Percentiles rank a stretch among this genome's conserved stretches.
Evolutionary conservation across 139 green algal species (phyloP).

Genomic region (Chloropicon primus): DNA sequence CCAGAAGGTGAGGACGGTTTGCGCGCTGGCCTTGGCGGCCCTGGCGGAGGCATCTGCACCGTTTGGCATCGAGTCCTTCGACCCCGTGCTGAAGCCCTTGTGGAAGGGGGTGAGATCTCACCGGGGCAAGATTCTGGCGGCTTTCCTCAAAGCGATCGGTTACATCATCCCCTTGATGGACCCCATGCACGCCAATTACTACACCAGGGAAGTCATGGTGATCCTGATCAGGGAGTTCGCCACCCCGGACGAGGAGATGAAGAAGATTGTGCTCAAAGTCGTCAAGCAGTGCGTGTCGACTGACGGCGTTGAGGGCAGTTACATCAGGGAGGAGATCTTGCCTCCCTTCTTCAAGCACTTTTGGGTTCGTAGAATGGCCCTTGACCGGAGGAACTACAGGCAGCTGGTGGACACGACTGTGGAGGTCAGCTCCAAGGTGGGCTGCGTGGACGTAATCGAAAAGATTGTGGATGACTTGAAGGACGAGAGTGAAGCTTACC

Average conservation of each 20-base stretch:
- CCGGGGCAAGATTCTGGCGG: constrained; percentile 69
- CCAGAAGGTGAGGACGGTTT: constrained; percentile 91
- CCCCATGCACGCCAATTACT: constrained; percentile 93
- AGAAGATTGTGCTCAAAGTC: constrained; percentile 99
- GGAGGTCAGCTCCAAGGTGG: constrained; percentile 68
- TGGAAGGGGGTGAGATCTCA: constrained; percentile 91
- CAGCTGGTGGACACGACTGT: constrained; percentile 92
- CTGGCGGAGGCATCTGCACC: constrained; percentile 83
- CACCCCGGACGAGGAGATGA: constrained; percentile 99
- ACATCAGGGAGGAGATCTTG: constrained; percentile 81
- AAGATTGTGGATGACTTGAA: constrained; percentile 97
- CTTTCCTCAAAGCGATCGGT: constrained; percentile 66
- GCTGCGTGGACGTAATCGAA: constrained; percentile 72
- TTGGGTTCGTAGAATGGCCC: constrained; percentile 93
- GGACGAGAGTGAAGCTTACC: constrained; percentile 95
- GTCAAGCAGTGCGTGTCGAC: constrained; percentile 95
- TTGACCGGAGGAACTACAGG: constrained; percentile 87
- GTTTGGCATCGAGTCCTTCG: constrained; percentile 98
- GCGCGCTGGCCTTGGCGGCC: constrained; percentile 77
- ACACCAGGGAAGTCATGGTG: constrained; percentile 95
- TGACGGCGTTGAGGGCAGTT: constrained; percentile 89
- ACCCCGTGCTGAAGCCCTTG: constrained; percentile 93
- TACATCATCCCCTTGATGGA: constrained; percentile 99
- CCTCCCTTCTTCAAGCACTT: constrained; percentile 95
- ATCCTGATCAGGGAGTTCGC: constrained; percentile 93